Evolutionary conservation across 1,139 yeast species (phyloP).

Genomic region (Saccharomyces hybrid): DNA sequence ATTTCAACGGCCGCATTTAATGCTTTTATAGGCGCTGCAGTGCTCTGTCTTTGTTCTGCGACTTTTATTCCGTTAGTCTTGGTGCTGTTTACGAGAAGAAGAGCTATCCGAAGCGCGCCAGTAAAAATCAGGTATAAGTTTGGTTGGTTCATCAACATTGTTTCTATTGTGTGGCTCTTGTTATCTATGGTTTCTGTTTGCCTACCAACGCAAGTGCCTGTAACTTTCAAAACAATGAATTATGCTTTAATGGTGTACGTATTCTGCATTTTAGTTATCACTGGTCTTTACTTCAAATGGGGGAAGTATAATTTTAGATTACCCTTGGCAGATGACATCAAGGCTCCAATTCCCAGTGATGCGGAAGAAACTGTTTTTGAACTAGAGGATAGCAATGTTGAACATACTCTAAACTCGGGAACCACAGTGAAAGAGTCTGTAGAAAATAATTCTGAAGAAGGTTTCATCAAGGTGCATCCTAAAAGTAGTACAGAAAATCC

Average conservation of each 20-base stretch:
- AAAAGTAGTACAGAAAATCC: not conserved
- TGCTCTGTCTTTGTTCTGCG: slow-evolving; percentile 66
- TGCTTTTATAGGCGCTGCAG: slow-evolving; percentile 85
- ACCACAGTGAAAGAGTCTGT: not conserved
- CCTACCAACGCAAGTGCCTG: slow-evolving; percentile 66
- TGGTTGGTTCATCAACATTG: slow-evolving; percentile 57
- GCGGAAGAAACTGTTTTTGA: not conserved
- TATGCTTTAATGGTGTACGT: slow-evolving; percentile 60
- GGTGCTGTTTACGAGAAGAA: slow-evolving; percentile 53
- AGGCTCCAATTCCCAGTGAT: not conserved
- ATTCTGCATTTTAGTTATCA: slow-evolving; percentile 42
- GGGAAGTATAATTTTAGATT: slow-evolving; percentile 56
- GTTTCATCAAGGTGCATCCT: not conserved
- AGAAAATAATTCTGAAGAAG: not conserved
- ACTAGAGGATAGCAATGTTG: not conserved
- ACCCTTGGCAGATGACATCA: slow-evolving; percentile 45
- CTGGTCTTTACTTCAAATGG: slow-evolving; percentile 50
- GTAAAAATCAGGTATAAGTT: slow-evolving; percentile 53
- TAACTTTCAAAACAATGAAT: slow-evolving; percentile 60
- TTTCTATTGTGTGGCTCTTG: slow-evolving; percentile 55
- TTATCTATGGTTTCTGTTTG: slow-evolving; percentile 59
- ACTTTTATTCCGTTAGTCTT: slow-evolving; percentile 69
- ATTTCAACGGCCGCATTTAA: slow-evolving; percentile 71
- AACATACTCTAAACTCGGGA: not conserved
- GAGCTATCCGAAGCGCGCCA: slow-evolving; percentile 61